Evolutionary conservation across 495 filamentous ascomycete species (phyloP), one percentile per base, ranked within the genome.

Genomic region (Pseudevernia furfuracea): DNA sequence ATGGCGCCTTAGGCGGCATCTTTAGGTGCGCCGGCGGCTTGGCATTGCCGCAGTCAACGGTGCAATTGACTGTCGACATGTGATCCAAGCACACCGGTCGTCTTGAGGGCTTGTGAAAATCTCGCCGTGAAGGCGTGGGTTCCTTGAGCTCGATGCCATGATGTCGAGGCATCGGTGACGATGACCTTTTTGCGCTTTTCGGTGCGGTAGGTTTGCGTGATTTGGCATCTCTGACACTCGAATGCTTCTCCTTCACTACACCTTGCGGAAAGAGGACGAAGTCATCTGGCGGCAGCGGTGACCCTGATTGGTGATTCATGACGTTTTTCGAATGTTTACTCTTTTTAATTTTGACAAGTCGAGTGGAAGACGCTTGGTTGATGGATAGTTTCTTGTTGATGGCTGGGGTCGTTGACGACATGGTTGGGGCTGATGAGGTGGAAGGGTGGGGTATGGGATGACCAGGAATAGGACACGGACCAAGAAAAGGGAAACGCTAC

Each of bases 281-380:
- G 36, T 68, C 67, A 34, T 62, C 49, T 65, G 55, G 52, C 17
- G 55, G 67, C 46, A 46, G 63, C 55, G 67, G 46, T 56, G 59
- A 38, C 56, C 49, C 49, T 36, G 49, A 4, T 36, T 57, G 58
- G 43, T 61, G 56, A 36, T 32, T 53, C 44, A 30, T 38, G 11
- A 39, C 19, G 7, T 62, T 34, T 56, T 62, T 64, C n/a, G 66
- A 28, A n/a, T 58, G 9, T 5, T 66, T 61, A 32, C 53, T 59
- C 53, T 34, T 62, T 60, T 55, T 44, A 32, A 37, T 62, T 23
- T 58, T 61, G 36, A 36, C 39, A 28, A 15, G 32, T 25, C 6
- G 58, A 55, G 9, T 56, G 36, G 23, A 56, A n/a, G 43, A 53
- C 38, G 44, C 59, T 37, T 66, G 49, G 25, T 68, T 30, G 38